Evolutionary conservation across 257 asterid genomes (phyloP).

Genomic region (Nicotiana tabacum): DNA sequence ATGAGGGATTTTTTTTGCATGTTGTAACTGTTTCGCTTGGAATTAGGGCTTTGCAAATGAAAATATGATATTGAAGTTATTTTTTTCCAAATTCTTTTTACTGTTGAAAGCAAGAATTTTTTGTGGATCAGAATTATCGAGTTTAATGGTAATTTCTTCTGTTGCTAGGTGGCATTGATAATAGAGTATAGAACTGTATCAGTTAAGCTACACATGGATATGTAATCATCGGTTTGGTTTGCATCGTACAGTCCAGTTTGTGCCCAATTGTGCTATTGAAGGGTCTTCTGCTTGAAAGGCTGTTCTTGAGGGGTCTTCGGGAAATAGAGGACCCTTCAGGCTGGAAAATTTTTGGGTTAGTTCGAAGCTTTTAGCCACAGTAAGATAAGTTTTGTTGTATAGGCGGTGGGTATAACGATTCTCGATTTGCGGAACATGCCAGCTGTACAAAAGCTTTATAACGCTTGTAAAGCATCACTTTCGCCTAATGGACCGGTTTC

Average conservation of each 20-base stretch:
- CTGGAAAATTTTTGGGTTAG: conserved; percentile 2
- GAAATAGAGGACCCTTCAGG: conserved; percentile 33
- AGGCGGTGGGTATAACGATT: conserved; percentile 24
- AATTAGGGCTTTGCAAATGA: neutral
- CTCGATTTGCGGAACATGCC: conserved; percentile 68
- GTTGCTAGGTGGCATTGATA: conserved; percentile 13
- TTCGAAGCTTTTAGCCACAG: neutral
- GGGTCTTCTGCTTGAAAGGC: conserved; percentile 18
- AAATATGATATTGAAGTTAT: neutral
- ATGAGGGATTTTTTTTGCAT: neutral
- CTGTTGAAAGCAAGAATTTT: neutral
- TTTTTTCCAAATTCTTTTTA: neutral
- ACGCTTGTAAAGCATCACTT: conserved; percentile 84
- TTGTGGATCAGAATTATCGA: neutral
- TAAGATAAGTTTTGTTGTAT: conserved; percentile 1
- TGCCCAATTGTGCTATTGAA: neutral
- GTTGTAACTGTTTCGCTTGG: neutral
- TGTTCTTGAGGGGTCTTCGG: conserved; percentile 27
- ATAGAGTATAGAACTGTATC: conserved; percentile 5
- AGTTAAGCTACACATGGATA: conserved; percentile 8
- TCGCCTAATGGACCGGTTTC: conserved; percentile 89
- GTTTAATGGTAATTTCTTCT: conserved; percentile 8
- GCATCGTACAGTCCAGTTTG: conserved; percentile 2
- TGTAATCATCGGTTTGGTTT: conserved; percentile 13
- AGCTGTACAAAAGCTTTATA: conserved; percentile 95